phyloP scores from a whole-genome alignment of 192 early-diverging fungal species.

The Umbelopsis sp. region DNA sequence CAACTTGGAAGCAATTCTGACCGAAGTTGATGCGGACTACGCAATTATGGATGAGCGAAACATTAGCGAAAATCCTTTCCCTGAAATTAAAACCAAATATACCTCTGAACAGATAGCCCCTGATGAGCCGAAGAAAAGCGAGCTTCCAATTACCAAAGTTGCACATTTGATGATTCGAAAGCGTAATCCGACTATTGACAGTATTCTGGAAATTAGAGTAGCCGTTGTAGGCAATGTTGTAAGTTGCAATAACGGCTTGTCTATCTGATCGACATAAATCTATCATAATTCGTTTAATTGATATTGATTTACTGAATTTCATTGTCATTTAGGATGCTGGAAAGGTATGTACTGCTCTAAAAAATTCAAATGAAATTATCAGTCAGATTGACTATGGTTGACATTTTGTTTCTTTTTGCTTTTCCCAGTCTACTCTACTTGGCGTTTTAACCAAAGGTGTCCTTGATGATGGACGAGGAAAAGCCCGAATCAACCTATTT shows the following conservation, averaged over 20 bases:
- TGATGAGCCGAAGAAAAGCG: constrained; percentile 1
- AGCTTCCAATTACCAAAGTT: constrained; percentile 25
- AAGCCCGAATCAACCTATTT: constrained; percentile 87
- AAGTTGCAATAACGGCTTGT: constrained; percentile 37
- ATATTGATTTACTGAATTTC: no score
- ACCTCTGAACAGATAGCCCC: constrained; percentile 4
- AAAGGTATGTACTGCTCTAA: constrained; percentile 51
- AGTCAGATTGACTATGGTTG: neutral
- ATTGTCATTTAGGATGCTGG: constrained; percentile 54
- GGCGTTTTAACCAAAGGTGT: constrained; percentile 90
- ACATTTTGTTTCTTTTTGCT: neutral
- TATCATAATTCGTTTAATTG: no score
- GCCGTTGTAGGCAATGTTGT: constrained; percentile 91
- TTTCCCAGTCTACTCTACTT: constrained; percentile 70
- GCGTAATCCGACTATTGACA: constrained; percentile 72
- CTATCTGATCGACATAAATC: no score
- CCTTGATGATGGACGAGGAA: constrained; percentile 92
- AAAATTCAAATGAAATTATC: neutral
- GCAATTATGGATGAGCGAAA: constrained; percentile 49
- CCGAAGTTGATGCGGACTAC: constrained; percentile 47
- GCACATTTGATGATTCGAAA: constrained; percentile 72
- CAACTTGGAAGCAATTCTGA: constrained; percentile 41
- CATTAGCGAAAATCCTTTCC: constrained; percentile 34
- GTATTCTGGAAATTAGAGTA: constrained; percentile 83
- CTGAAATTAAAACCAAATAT: constrained; percentile 32